phyloP scores from a whole-genome alignment of 129 eudicot genomes.

The Helianthus tuberosus region DNA sequence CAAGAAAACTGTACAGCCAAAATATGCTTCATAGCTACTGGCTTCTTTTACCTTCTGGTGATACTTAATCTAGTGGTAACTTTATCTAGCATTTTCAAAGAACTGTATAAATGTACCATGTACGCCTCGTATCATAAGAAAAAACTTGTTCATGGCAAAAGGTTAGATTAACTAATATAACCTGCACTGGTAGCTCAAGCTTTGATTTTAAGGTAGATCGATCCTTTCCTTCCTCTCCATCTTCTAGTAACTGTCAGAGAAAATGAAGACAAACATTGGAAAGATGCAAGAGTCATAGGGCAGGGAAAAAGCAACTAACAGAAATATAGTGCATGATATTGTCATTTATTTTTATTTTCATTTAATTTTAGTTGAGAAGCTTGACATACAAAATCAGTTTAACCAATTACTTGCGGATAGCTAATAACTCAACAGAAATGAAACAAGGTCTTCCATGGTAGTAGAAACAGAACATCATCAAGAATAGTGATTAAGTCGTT shows the following conservation, averaged over 20 bases:
- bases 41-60: background rate
- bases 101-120: background rate
- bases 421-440: conserved; percentile 2
- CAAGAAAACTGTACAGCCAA: background rate
- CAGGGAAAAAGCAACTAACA: conserved; percentile 6
- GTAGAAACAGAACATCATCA: background rate
- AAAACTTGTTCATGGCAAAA: conserved; percentile 7
- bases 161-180: conserved; percentile 23
- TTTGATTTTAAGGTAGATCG: conserved; percentile 81
- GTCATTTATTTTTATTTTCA: conserved; percentile 19
- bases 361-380: conserved; percentile 13
- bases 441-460: conserved; percentile 6
- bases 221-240: conserved; percentile 91
- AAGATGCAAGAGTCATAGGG: conserved; percentile 13
- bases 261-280: conserved; percentile 11
- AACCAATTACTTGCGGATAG: background rate
- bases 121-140: conserved; percentile 6
- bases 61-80: background rate
- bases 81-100: conserved; percentile 21
- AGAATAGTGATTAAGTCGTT: background rate
- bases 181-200: conserved; percentile 99
- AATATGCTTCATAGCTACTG: background rate
- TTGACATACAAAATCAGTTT: background rate
- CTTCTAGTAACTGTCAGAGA: conserved; percentile 73
- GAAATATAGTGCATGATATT: background rate